A percentile compares a stretch with the other conserved stretches of the same genome.
phyloP scores from a whole-genome alignment of 164 flowering plant genomes.

The Magnolia changhungtana region DNA sequence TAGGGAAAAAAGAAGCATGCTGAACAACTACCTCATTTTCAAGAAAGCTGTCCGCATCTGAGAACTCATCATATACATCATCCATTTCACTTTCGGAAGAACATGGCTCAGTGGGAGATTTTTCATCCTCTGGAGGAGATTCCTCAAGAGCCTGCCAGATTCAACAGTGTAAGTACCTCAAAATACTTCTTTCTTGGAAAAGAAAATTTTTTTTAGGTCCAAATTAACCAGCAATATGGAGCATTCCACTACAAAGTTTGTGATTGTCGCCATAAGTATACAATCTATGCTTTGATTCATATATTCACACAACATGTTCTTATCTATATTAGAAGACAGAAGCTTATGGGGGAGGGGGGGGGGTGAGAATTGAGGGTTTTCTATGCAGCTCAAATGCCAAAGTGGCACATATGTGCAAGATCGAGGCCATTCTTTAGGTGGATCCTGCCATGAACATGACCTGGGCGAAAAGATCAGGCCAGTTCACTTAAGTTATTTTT shows the following conservation, averaged over 20 bases:
- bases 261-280: background rate
- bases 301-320: too few relatives aligned
- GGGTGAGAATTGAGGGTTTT: too few relatives aligned
- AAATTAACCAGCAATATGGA: too few relatives aligned
- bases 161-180: background rate
- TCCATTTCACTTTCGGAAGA: conserved; percentile 51
- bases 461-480: too few relatives aligned
- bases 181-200: too few relatives aligned
- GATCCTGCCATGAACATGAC: too few relatives aligned
- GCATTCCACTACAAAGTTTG: background rate
- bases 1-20: background rate
- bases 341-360: too few relatives aligned
- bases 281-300: background rate
- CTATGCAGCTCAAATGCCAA: background rate
- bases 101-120: conserved; percentile 26
- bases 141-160: conserved; percentile 56
- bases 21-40: conserved; percentile 44
- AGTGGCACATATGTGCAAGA: background rate
- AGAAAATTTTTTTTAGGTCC: too few relatives aligned
- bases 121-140: conserved; percentile 32
- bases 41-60: conserved; percentile 50
- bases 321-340: too few relatives aligned
- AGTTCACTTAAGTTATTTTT: too few relatives aligned
- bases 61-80: conserved; percentile 38
- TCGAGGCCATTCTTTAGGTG: too few relatives aligned